Conservation (phyloP, 1,139 yeast species). For the Debaryomycetaceae sp. region DNA sequence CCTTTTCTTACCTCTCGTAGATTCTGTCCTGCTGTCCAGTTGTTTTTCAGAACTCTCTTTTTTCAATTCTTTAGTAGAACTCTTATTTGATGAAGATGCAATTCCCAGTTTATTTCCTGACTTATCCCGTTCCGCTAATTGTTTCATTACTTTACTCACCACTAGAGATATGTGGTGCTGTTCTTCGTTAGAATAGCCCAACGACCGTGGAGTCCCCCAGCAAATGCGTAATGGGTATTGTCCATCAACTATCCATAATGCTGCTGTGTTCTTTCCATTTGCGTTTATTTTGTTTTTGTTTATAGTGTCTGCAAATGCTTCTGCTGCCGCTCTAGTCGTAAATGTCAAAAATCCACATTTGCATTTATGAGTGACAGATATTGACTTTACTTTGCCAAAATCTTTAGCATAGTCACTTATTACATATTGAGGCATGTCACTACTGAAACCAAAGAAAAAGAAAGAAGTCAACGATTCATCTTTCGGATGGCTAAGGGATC, state of each 20-base stretch:
- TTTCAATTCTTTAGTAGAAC: not conserved
- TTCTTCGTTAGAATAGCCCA: conserved; percentile 49
- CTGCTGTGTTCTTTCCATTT: conserved; percentile 27
- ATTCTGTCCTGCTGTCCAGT: conserved; percentile 1
- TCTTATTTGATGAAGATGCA: not conserved
- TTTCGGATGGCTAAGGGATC: conserved; percentile 43
- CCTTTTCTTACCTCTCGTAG: conserved; percentile 2
- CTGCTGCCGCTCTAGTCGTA: conserved; percentile 49
- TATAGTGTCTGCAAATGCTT: conserved; percentile 44
- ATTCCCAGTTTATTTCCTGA: not conserved
- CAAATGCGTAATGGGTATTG: conserved; percentile 53
- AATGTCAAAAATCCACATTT: conserved; percentile 65
- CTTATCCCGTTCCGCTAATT: conserved; percentile 44
- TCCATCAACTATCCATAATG: conserved; percentile 29
- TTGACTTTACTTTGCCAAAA: conserved; percentile 46
- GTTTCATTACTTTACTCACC: conserved; percentile 57
- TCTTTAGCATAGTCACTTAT: conserved; percentile 47
- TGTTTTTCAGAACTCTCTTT: not conserved
- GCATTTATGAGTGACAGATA: conserved; percentile 58
- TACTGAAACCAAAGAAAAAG: conserved; percentile 70
- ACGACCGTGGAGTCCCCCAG: conserved; percentile 60
- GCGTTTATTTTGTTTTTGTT: conserved; percentile 24
- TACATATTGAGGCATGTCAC: conserved; percentile 61
- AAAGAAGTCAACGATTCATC: conserved; percentile 49
- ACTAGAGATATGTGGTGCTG: conserved; percentile 51